A percentile compares a stretch with the other conserved stretches of the same genome.
These are phyloP conservation scores for Anthracocystis panici-leucophaei DNA, from an alignment of 1,284 basidiomycete species.

Conservation along the genomic window DNA sequence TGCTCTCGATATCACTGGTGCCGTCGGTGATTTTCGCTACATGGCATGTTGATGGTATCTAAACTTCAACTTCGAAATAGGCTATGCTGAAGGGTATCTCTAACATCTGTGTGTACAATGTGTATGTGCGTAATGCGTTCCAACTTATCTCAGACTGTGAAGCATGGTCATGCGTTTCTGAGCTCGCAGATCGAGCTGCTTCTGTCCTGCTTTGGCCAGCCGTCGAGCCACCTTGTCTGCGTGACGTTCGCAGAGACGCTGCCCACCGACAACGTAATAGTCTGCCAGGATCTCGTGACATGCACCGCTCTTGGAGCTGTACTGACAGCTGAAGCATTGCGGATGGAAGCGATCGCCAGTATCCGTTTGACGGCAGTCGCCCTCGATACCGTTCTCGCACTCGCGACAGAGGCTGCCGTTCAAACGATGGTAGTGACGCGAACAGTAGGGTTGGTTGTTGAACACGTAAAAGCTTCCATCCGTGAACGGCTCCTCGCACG, in stretches of 20 bases:
- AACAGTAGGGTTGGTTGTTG: constrained; percentile 60
- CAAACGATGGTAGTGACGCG: constrained; percentile 50
- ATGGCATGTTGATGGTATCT: too few relatives aligned
- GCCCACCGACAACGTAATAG: constrained; percentile 46
- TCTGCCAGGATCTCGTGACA: constrained; percentile 39
- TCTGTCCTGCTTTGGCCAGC: constrained; percentile 36
- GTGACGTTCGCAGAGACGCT: constrained; percentile 56
- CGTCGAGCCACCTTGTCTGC: constrained; percentile 39
- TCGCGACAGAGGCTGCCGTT: constrained; percentile 58
- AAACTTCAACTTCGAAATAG: too few relatives aligned
- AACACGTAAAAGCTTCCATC: constrained; percentile 61
- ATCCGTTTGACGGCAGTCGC: constrained; percentile 60
- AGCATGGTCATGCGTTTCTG: constrained; percentile 56
- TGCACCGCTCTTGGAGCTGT: constrained; percentile 32
- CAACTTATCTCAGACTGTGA: constrained; percentile 22
- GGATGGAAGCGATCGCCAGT: constrained; percentile 58
- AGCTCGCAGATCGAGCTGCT: constrained; percentile 36
- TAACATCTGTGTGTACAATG: background rate
- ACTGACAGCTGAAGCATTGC: constrained; percentile 56
- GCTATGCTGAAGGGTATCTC: constrained; percentile 1
- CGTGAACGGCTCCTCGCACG: constrained; percentile 52
- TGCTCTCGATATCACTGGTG: too few relatives aligned
- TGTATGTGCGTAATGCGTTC: background rate
- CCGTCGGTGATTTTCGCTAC: too few relatives aligned
- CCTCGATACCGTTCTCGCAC: constrained; percentile 58